A percentile compares a stretch with the other conserved stretches of the same genome.
phyloP scores from a whole-genome alignment of 768 basidiomycete species.

The Mycena vulgaris region DNA sequence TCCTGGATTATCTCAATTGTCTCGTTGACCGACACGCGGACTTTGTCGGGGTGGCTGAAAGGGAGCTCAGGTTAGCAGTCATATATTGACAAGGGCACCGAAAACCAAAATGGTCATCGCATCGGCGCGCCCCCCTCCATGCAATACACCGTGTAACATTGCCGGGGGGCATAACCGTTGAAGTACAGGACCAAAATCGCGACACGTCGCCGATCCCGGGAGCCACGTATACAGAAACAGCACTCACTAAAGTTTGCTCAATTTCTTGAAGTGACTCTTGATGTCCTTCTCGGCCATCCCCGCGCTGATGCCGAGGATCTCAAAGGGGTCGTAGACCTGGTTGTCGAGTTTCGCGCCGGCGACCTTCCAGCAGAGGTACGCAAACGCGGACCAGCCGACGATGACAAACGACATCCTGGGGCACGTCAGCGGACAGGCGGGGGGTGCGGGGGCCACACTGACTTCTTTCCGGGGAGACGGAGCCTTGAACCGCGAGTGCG shows the following conservation, averaged over 20 bases:
- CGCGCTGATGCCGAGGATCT: conserved; percentile 89
- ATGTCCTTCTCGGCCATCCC: conserved; percentile 88
- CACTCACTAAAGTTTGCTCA: conserved; percentile 88
- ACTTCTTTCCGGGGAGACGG: conserved; percentile 68
- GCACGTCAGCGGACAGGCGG: conserved; percentile 14
- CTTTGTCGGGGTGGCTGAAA: conserved; percentile 96
- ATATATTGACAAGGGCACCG: background rate
- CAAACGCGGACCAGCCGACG: conserved; percentile 83
- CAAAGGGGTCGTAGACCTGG: conserved; percentile 93
- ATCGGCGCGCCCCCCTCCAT: background rate
- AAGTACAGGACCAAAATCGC: background rate
- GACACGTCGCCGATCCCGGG: conserved; percentile 21
- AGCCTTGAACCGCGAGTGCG: conserved; percentile 64
- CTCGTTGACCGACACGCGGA: conserved; percentile 84
- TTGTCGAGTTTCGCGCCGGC: conserved; percentile 70
- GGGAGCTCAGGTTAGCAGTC: conserved; percentile 8
- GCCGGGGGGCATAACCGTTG: background rate
- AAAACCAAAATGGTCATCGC: background rate
- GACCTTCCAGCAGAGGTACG: conserved; percentile 77
- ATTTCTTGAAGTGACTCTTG: conserved; percentile 94
- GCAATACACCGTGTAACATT: background rate
- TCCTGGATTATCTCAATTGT: conserved; percentile 90
- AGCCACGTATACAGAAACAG: conserved; percentile 29
- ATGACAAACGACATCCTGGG: conserved; percentile 72
- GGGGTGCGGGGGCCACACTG: conserved; percentile 38